These are phyloP conservation scores for Oryza nivara DNA, from an alignment of 176 grass and related monocot species.

Conservation along the genomic window DNA sequence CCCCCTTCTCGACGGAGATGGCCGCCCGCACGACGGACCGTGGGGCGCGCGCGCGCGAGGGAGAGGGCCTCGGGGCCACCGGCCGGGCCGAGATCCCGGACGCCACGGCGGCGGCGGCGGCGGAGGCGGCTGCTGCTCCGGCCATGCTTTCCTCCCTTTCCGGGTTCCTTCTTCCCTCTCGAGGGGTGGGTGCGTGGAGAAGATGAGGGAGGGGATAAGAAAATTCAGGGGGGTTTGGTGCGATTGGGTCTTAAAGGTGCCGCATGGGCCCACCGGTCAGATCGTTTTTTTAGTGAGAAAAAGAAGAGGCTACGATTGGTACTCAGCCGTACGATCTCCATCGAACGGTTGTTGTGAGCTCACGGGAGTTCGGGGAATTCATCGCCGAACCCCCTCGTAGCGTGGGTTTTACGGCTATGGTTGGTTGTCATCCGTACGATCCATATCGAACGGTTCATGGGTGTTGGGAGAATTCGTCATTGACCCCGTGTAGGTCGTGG, in stretches of 20 bases:
- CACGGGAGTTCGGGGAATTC: no score
- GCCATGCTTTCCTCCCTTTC: neutral
- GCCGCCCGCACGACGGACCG: constrained; percentile 49
- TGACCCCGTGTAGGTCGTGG: no score
- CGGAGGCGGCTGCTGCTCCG: neutral
- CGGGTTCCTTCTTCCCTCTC: neutral
- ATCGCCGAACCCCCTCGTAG: no score
- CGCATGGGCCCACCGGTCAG: neutral
- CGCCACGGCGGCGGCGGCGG: constrained; percentile 8
- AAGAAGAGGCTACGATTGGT: no score
- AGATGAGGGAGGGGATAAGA: constrained; percentile 1
- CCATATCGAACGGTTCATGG: no score
- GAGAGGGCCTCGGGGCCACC: neutral
- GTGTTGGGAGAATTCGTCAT: no score
- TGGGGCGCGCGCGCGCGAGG: neutral
- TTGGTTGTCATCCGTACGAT: no score
- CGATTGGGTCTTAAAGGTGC: neutral
- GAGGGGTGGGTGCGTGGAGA: neutral
- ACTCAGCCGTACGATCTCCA: no score
- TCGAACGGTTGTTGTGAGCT: no score
- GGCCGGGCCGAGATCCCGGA: constrained; percentile 25
- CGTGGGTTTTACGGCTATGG: no score
- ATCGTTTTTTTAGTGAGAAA: neutral
- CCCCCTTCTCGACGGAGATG: constrained; percentile 64
- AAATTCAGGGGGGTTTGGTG: neutral